phyloP scores from a whole-genome alignment of 805 yeast genomes.

The Teunomyces tritomae region DNA sequence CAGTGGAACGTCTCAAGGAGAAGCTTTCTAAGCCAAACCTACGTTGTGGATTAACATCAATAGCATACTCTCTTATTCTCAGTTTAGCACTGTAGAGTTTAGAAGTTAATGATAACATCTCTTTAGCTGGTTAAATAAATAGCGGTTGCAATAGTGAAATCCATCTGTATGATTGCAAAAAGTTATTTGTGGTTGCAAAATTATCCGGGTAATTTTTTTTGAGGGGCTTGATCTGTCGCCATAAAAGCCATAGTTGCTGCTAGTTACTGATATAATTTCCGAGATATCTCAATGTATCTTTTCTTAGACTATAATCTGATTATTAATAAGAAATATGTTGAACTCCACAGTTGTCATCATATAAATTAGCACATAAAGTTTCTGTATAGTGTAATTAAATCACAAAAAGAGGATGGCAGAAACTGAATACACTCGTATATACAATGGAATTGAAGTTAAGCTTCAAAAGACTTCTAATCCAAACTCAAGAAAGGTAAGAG shows the following conservation, averaged over 20 bases:
- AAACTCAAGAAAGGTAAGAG: constrained; percentile 1
- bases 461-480: background rate
- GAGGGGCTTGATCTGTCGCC: background rate
- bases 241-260: background rate
- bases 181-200: constrained; percentile 3
- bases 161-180: background rate
- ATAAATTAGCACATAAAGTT: background rate
- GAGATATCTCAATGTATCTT: background rate
- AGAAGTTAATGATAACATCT: background rate
- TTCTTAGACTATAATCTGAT: background rate
- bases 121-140: background rate
- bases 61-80: background rate
- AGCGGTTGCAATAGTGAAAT: background rate
- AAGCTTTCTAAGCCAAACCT: background rate
- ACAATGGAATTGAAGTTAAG: background rate
- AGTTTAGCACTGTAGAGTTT: background rate
- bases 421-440: background rate
- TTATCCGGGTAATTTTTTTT: constrained; percentile 1
- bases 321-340: background rate
- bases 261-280: background rate
- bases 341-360: background rate
- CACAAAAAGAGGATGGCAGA: background rate
- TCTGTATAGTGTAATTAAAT: background rate
- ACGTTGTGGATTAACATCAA: background rate
- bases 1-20: background rate